A percentile compares a stretch with the other conserved stretches of the same genome.
These are phyloP conservation scores for Triticum turgidum DNA, from an alignment of 176 grass and related monocot genomes.

Conservation along the genomic window DNA sequence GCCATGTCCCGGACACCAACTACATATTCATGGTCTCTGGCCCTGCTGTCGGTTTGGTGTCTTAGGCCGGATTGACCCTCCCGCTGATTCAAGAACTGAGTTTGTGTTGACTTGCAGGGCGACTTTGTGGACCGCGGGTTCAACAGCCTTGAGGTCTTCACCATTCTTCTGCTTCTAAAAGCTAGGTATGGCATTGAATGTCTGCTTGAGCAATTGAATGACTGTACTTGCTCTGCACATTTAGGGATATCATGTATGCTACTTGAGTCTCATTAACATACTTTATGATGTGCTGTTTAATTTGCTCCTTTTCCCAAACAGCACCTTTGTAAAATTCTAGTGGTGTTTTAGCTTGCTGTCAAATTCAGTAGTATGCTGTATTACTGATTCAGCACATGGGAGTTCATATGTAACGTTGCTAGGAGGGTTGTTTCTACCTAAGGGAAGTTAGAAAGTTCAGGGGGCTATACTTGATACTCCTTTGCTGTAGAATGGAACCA, in stretches of 20 bases:
- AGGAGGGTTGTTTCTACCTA: background rate
- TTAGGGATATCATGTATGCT: background rate
- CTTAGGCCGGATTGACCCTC: no score
- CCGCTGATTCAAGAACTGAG: background rate
- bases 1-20: slow-evolving; percentile 69
- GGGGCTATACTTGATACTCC: background rate
- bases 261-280: background rate
- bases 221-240: background rate
- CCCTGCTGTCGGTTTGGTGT: background rate
- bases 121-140: slow-evolving; percentile 4
- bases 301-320: background rate
- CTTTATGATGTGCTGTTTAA: background rate
- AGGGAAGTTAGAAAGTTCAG: background rate
- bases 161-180: slow-evolving; percentile 5
- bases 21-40: slow-evolving; percentile 71
- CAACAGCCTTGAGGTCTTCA: slow-evolving; percentile 11
- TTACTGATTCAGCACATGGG: background rate
- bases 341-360: background rate
- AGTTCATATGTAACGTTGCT: background rate
- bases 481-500: background rate
- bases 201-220: background rate
- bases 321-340: background rate
- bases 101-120: background rate
- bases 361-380: background rate
- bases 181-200: background rate